These are phyloP conservation scores for Torulaspora microellipsoides DNA, from an alignment of 805 yeast species.

Conservation along the genomic window DNA sequence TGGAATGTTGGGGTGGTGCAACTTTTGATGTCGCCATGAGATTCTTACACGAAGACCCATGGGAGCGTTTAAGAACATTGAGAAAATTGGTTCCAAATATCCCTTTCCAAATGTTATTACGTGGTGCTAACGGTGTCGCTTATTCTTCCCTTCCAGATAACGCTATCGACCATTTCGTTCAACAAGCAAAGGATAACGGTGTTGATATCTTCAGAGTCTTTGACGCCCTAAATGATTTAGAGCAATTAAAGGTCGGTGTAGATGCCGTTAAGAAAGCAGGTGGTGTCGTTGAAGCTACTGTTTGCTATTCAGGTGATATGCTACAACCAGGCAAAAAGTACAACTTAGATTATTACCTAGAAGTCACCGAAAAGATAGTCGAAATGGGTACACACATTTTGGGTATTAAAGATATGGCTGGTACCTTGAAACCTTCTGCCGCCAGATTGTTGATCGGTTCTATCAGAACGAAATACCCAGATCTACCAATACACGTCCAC, in stretches of 20 bases:
- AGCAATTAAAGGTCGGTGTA: conserved; percentile 94
- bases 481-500: conserved; percentile 96
- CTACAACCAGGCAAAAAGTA: conserved; percentile 92
- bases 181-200: conserved; percentile 92
- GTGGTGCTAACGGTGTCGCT: conserved; percentile 99
- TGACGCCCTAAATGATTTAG: conserved; percentile 95
- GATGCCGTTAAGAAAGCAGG: conserved; percentile 98
- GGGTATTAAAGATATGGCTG: conserved; percentile 99
- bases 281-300: conserved; percentile 97
- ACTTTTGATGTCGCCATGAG: conserved; percentile 99
- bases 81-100: conserved; percentile 93
- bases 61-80: conserved; percentile 89
- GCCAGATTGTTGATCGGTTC: conserved; percentile 76
- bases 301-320: conserved; percentile 99
- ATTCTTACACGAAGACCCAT: conserved; percentile 97
- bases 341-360: conserved; percentile 83
- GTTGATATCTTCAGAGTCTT: conserved; percentile 97
- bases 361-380: conserved; percentile 77
- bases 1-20: conserved; percentile 99
- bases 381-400: conserved; percentile 92
- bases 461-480: conserved; percentile 82
- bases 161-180: conserved; percentile 95
- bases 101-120: conserved; percentile 97
- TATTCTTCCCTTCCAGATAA: conserved; percentile 97
- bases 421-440: conserved; percentile 94